Evolutionary conservation across 192 early-diverging fungal species (phyloP), one percentile per base, ranked within the genome.

Genomic region (Pecoramyces ruminantium): DNA sequence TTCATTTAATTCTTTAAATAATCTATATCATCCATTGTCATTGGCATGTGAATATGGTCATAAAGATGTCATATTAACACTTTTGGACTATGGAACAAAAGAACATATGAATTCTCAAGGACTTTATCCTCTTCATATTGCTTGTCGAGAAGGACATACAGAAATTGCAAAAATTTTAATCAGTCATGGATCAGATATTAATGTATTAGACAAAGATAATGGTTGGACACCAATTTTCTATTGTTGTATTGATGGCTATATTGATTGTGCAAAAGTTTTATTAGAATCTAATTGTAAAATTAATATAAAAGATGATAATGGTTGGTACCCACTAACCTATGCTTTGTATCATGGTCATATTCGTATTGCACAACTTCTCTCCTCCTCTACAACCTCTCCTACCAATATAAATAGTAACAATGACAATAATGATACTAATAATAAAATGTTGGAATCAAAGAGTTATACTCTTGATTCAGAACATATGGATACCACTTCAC

Each of bases 221-320:
- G 92, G 93, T 21, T 99, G 98, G 98, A 93, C 96, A 11, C 96
- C 98, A 0, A 84, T 98, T n/a, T 99, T 99, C 80, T 98, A 95
- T 86, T 94, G 96, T 0, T 94, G 94, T 17, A 92, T 91, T 79
- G 96, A 98, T 80, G 98, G 98, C 3, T 92, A 98, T 82, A 83
- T 87, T 9, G 92, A 92, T 16, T 95, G 94, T 83, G 93, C 94
- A 5, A 86, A 90, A 27, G 88, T 95, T 16, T 83, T 99, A 78
- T 83, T 98, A 4, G 90, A 92, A 27, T 92, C 94, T 13, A 94
- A 93, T 14, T 93, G 92, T 79, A 84, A 91, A 30, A 88, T 93
- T 34, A 90, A 93, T 51, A 83, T 92, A 28, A 87, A 90, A 30
- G 98, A 99, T 81, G 96, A 97, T 80, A 91, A 88, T 58, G 93